Evolutionary conservation across 2,329 filamentous ascomycete species (phyloP).

Genomic region (Pseudogymnoascus sp.): DNA sequence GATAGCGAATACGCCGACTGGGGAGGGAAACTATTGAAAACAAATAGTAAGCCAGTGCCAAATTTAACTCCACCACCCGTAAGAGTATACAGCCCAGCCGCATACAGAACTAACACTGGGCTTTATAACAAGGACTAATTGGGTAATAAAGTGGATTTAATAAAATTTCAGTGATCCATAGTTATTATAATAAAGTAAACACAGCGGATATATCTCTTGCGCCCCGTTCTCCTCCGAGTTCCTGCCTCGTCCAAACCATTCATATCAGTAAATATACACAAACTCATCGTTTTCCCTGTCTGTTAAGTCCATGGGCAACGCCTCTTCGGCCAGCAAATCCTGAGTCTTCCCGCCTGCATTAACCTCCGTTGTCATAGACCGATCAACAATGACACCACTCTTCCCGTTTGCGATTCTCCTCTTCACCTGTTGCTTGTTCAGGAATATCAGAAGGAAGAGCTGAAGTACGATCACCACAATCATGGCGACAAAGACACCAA

Average conservation of each 20-base stretch:
- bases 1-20: background rate
- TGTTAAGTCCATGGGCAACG: conserved; percentile 50
- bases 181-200: background rate
- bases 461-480: conserved; percentile 47
- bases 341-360: background rate
- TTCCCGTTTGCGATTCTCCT: conserved; percentile 54
- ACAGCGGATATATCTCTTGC: background rate
- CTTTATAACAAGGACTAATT: background rate
- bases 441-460: conserved; percentile 44
- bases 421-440: conserved; percentile 50
- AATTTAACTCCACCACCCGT: background rate
- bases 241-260: background rate
- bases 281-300: conserved; percentile 64
- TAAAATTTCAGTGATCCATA: background rate
- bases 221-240: background rate
- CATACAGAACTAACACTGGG: background rate
- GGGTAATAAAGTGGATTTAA: background rate
- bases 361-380: conserved; percentile 46
- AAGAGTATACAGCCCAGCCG: too few relatives aligned
- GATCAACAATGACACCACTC: conserved; percentile 50
- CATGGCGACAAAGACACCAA: conserved; percentile 48
- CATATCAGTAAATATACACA: conserved; percentile 50
- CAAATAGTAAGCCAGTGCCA: background rate
- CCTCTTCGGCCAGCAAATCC: background rate
- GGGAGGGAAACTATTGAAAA: background rate